Percentiles rank a stretch among this genome's conserved stretches.
Conservation (phyloP, 768 basidiomycete genomes). For the Suillus subalutaceus region DNA sequence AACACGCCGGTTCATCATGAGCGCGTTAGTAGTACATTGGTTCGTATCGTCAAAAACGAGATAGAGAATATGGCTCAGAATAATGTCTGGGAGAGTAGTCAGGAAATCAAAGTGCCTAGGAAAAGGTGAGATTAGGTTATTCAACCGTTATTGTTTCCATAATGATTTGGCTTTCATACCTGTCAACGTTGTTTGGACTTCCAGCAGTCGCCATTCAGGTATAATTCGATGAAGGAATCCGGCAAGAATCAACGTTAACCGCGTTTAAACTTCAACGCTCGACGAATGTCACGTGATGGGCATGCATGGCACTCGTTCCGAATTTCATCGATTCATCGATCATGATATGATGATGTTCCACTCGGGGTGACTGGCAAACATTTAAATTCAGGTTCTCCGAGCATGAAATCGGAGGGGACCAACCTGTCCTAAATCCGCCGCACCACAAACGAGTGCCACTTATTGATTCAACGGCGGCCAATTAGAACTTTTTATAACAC, state of each 20-base stretch:
- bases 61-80: constrained; percentile 8
- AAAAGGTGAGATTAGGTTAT: neutral
- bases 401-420: neutral
- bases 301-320: too few relatives aligned
- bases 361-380: neutral
- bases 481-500: neutral
- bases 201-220: constrained; percentile 1
- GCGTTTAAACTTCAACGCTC: neutral
- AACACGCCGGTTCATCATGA: constrained; percentile 6
- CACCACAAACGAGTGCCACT: neutral
- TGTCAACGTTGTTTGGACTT: neutral
- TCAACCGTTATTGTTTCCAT: neutral
- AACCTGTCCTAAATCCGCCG: neutral
- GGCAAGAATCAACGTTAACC: neutral
- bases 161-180: neutral
- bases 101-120: constrained; percentile 1
- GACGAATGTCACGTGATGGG: neutral
- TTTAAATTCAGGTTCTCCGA: neutral
- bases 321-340: too few relatives aligned
- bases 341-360: neutral
- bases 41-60: constrained; percentile 6
- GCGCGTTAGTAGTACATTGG: neutral
- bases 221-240: neutral
- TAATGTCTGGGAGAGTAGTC: neutral
- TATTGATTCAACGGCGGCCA: neutral